Evolutionary conservation across 306 rosid species (phyloP).

Genomic region (Inga leiocalycina): DNA sequence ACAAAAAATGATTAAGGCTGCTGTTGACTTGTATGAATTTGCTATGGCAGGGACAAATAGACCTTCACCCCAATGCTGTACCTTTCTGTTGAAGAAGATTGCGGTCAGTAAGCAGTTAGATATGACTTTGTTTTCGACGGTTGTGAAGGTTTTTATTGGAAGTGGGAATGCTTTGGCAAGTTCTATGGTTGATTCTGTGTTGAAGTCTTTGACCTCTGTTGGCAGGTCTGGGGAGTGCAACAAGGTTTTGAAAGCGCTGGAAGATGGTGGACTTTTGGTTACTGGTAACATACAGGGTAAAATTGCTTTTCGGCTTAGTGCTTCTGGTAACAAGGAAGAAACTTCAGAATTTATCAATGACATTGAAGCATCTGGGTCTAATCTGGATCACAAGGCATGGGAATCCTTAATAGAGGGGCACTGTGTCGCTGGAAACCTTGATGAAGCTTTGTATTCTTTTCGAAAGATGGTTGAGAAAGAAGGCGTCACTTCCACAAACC

Average conservation of each 20-base stretch:
- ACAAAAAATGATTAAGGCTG: conserved; percentile 67
- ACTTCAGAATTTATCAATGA: conserved; percentile 49
- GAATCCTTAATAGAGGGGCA: conserved; percentile 60
- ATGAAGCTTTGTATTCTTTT: conserved; percentile 57
- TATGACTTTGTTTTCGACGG: conserved; percentile 56
- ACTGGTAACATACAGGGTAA: conserved; percentile 42
- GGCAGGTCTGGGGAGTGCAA: conserved; percentile 56
- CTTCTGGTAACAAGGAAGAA: conserved; percentile 56
- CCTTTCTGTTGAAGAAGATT: conserved; percentile 63
- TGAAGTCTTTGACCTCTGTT: conserved; percentile 63
- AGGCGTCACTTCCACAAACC: conserved; percentile 45
- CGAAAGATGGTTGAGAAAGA: conserved; percentile 62
- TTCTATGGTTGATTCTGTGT: conserved; percentile 53
- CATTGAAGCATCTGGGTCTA: conserved; percentile 51
- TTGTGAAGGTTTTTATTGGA: conserved; percentile 50
- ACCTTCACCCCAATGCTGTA: conserved; percentile 54
- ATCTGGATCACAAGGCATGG: conserved; percentile 53
- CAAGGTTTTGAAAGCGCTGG: conserved; percentile 70
- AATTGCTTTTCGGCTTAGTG: conserved; percentile 56
- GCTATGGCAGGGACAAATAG: conserved; percentile 70
- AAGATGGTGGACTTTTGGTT: conserved; percentile 59
- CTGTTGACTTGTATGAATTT: conserved; percentile 75
- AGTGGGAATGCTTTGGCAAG: conserved; percentile 57
- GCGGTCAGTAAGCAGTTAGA: conserved; percentile 53
- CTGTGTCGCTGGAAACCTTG: conserved; percentile 63